A percentile compares a stretch with the other conserved stretches of the same genome.
Evolutionary conservation across 495 filamentous ascomycete genomes (phyloP).

Genomic region (Aspergillus coremiiformis): DNA sequence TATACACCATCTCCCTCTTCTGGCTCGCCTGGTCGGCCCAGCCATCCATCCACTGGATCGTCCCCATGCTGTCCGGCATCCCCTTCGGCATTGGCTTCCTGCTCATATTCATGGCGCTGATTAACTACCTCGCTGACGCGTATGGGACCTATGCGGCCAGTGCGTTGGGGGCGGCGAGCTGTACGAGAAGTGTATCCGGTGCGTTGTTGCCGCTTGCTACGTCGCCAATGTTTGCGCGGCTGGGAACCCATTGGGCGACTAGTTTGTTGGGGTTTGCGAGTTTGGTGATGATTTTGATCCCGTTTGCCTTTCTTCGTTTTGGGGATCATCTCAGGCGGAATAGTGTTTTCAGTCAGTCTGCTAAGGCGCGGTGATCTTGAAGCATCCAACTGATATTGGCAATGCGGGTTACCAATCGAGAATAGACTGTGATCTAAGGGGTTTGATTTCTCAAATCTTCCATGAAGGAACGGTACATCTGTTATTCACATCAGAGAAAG

Average conservation of each 20-base stretch:
- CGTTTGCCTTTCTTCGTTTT: slow-evolving; percentile 20
- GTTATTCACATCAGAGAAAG: no score
- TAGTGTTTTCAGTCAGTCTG: slow-evolving; percentile 1
- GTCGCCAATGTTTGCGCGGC: slow-evolving; percentile 16
- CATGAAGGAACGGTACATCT: no score
- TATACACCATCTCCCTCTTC: slow-evolving; percentile 16
- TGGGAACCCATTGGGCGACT: slow-evolving; percentile 25
- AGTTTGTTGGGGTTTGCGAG: slow-evolving; percentile 25
- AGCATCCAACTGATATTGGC: no score
- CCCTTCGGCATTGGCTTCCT: slow-evolving; percentile 20
- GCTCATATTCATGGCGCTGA: slow-evolving; percentile 28
- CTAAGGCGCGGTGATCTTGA: no score
- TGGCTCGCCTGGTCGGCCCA: slow-evolving; percentile 21
- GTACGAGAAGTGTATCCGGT: slow-evolving; percentile 19
- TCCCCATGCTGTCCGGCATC: slow-evolving; percentile 18
- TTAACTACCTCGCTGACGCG: slow-evolving; percentile 33
- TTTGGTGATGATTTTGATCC: slow-evolving; percentile 15
- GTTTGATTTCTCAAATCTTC: no score
- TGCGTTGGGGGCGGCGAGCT: slow-evolving; percentile 19
- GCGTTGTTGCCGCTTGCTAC: slow-evolving; percentile 27
- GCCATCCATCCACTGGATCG: slow-evolving; percentile 17
- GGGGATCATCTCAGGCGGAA: slow-evolving; percentile 11
- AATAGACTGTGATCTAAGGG: no score
- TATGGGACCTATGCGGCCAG: slow-evolving; percentile 26
- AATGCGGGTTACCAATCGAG: no score